Evolutionary conservation across 495 filamentous ascomycete genomes (phyloP), one percentile per base, ranked within the genome.

Genomic region (Geoglossum glabrum): DNA sequence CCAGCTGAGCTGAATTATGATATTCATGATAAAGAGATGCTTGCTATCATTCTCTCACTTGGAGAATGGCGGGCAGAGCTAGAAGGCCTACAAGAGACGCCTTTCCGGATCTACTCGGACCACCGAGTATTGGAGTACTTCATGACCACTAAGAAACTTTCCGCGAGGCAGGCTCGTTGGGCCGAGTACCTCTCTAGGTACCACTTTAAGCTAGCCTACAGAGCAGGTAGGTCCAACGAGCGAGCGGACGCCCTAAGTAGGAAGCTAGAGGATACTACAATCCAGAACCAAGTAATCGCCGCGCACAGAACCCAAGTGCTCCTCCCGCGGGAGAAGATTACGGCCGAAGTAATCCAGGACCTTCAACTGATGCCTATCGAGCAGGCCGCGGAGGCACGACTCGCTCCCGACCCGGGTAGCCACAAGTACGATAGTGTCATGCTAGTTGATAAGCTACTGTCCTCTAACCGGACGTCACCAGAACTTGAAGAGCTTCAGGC

Each of bases 141-240:
- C 17, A 40, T 40, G 13, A 40, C 36, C 40, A 59, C 57, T 0
- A 61, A 61, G 17, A 26, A 28, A 9, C 25, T 61, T 19, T 45
- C 19, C 10, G 46, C 33, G 1, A 26, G 57, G 0, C 60, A 61
- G 38, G 56, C 60, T 15, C 25, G 60, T 9, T 61, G 46, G 60
- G 56, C 60, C 0, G 40, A 45, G 13, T 45, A 43, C 19, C 60
- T 61, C 1, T 21, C 28, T 0, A 7, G 13, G 17, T 40, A 40
- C 36, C 36, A 40, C 36, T 40, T 40, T 40, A 40, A 40, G 36
- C 36, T 40, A 11, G 36, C 13, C 9, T 40, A 8, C 17, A 7
- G 36, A 7, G 36, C 36, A 17, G 36, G 36, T 17, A 40, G 17
- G 13, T 40, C 36, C 2, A 40, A 40, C 17, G 36, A 40, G 17